Evolutionary conservation across 805 yeast species (phyloP), one percentile per base, ranked within the genome.

Genomic region (Debaryomyces castellii): DNA sequence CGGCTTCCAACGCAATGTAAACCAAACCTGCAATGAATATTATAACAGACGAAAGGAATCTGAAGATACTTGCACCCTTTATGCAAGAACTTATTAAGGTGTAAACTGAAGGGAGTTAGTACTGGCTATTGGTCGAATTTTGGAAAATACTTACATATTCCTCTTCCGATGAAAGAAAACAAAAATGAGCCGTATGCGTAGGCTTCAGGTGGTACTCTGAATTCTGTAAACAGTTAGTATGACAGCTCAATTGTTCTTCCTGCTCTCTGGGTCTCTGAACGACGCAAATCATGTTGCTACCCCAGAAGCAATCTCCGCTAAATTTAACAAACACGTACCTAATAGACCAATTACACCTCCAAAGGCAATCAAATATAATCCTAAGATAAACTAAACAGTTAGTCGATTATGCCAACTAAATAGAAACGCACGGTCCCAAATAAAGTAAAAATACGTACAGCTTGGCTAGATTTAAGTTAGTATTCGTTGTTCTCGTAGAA

Each of bases 161-260:
- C 94, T 53, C 94, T 76, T 9, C 94, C 92, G n/a, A 85, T 62
- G 53, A 83, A 84, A 23, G 87, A 81, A 58, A 81, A 84, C 53
- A 83, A 73, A 48, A 85, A 83, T 3, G 88, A 82, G 6, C 82
- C 87, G 55, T 80, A 86, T 5, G 79, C 73, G 53, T 80, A 75
- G n/a, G 86, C 76, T 49, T 81, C 78, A 4, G 85, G 76, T 14
- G 89, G 83, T 11, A 74, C 76, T 25, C 63, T 63, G 59, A 78
- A 78, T 57, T 79, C 84, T 62, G 59, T 41, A 2, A 17, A 1
- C 14, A 18, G 35, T 18, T 14, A 17, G 39, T 18, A 32, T 16
- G 16, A 35, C 3, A 17, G 5, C 4, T n/a, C 17, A 20, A 18
- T 17, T 12, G n/a, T 34, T 17, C 4, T 18, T 22, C 36, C 36